Evolutionary conservation across 805 yeast species (phyloP), one percentile per base, ranked within the genome.

Genomic region (Candida piceae): DNA sequence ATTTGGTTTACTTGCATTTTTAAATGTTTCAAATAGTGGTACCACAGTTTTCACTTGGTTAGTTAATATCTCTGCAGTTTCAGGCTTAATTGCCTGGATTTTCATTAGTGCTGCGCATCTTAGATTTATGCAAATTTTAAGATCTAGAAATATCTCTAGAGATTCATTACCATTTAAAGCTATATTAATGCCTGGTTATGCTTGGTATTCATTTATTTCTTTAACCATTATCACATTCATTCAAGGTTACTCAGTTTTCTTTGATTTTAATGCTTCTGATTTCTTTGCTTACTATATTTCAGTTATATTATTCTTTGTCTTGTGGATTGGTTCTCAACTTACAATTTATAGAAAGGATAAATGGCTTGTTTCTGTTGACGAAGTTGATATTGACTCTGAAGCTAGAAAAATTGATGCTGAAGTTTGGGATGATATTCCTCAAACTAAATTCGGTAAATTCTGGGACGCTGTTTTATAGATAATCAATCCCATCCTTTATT

Each of bases 281-380:
- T 85, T 85, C 65, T 75, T 84, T 56, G 76, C 85, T 18, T 74
- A 84, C 17, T 85, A 85, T 53, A 66, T 85, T 38, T 84, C 90
- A 12, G 66, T 82, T 16, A 70, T 83, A 38, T 60, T 81, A 32
- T 80, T 79, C 56, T 64, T 69, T 30, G 72, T 63, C 8, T 48
- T 73, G 7, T 85, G 78, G 78, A 39, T 70, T 3, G 68, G 67
- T 10, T 44, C 60, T 8, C 62, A 58, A 30, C 70, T 76, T 60
- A 84, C 80, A 47, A 40, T 70, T 26, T 69, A 59, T 53, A 78
- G 66, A 57, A 70, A 74, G 42, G 64, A 68, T 15, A 63, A 73
- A 17, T 52, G 72, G 36, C 57, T 74, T 42, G 56, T 70, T 29
- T 69, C 72, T 16, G 36, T 70, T 25, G 78, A 74, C n/a, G 78